Percentiles rank a stretch among this genome's conserved stretches.
Evolutionary conservation across 176 grass and related monocot genomes (phyloP).

Genomic region (Microstegium vimineum): DNA sequence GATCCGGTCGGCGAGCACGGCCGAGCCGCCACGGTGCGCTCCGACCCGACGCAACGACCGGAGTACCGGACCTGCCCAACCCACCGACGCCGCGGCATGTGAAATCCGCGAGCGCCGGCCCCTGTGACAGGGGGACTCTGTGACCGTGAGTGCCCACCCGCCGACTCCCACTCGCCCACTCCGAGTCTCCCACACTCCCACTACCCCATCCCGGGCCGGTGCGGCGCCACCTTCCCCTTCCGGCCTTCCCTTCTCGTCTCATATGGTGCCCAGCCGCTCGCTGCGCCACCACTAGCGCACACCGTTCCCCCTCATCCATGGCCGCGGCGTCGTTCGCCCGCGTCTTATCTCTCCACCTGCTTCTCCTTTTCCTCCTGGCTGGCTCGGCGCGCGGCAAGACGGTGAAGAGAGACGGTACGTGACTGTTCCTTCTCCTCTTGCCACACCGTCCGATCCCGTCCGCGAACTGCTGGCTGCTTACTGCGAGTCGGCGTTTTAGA

Average conservation of each 20-base stretch:
- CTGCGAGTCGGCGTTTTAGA: not conserved
- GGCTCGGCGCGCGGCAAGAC: slow-evolving; percentile 59
- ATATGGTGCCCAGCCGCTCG: slow-evolving; percentile 20
- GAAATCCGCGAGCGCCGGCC: not conserved
- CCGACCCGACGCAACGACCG: not conserved
- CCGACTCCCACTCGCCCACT: slow-evolving; percentile 31
- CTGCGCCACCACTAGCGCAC: slow-evolving; percentile 5
- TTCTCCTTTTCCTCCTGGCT: slow-evolving; percentile 49
- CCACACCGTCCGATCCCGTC: not conserved
- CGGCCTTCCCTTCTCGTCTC: not conserved
- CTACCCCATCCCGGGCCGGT: not conserved
- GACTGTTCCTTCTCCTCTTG: not conserved
- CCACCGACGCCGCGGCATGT: slow-evolving; percentile 33
- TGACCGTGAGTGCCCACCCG: slow-evolving; percentile 21
- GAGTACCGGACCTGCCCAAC: not conserved
- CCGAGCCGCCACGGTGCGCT: not conserved
- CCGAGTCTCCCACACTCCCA: not conserved
- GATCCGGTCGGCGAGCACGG: not conserved
- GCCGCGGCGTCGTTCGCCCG: slow-evolving; percentile 4
- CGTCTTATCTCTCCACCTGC: not conserved
- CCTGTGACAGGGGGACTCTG: not conserved
- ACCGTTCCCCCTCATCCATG: slow-evolving; percentile 5
- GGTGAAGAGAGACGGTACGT: slow-evolving; percentile 91
- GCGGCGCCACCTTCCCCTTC: slow-evolving; percentile 7
- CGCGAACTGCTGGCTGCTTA: not conserved